Conservation (phyloP, 78 protist genomes). For the Dictyostelium purpureum region DNA sequence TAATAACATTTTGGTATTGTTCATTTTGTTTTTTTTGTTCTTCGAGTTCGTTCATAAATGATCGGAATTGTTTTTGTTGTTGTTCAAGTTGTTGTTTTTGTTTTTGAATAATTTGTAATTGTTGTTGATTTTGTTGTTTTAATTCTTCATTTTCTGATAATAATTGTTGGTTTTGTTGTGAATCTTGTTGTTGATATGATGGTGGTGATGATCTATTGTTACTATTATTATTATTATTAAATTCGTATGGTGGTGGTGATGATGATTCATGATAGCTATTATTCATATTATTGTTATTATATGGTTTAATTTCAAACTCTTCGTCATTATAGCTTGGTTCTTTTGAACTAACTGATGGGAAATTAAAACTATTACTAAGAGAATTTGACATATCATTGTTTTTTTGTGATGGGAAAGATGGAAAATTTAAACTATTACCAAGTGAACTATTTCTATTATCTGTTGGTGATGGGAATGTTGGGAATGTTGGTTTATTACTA, state of each 20-base stretch:
- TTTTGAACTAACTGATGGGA: neutral
- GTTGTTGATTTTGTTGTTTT: neutral
- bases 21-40: neutral
- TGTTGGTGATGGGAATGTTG: constrained; percentile 27
- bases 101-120: neutral
- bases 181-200: neutral
- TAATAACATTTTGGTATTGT: neutral
- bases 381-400: too few species aligned
- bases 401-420: constrained; percentile 5
- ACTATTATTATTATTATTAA: neutral
- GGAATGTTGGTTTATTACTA: constrained; percentile 2
- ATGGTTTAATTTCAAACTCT: too few species aligned
- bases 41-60: too few species aligned
- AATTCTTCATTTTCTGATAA: neutral
- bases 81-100: constrained; percentile 7
- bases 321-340: neutral
- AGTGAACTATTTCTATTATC: neutral
- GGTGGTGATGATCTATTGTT: constrained; percentile 2
- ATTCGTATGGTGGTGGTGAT: constrained; percentile 6
- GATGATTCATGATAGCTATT: neutral
- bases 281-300: too few species aligned
- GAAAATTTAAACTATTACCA: neutral
- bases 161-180: neutral
- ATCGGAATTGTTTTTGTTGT: neutral
- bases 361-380: neutral